Evolutionary conservation across 1,284 basidiomycete genomes (phyloP).

Genomic region (Clitocybe nebularis): DNA sequence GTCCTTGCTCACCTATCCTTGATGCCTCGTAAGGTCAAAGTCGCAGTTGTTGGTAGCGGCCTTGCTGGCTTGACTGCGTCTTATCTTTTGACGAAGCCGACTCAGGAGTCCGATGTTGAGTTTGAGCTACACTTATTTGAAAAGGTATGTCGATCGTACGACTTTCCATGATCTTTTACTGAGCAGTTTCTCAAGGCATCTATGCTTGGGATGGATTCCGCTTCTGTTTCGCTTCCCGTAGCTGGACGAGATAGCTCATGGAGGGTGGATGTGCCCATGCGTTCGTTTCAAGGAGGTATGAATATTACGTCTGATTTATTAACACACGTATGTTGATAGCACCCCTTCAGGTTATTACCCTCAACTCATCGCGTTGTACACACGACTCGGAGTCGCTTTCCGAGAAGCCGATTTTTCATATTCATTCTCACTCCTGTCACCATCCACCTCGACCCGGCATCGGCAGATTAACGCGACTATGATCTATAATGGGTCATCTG

Average conservation of each 20-base stretch:
- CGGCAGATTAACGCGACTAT: slow-evolving; percentile 42
- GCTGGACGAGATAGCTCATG: slow-evolving; percentile 23
- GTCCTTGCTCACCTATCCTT: background rate
- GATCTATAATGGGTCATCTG: slow-evolving; percentile 66
- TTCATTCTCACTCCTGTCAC: slow-evolving; percentile 55
- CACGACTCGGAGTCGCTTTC: slow-evolving; percentile 49
- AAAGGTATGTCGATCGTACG: slow-evolving; percentile 41
- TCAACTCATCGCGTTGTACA: slow-evolving; percentile 62
- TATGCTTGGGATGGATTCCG: slow-evolving; percentile 53
- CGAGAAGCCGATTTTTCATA: slow-evolving; percentile 58
- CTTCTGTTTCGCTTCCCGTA: slow-evolving; percentile 42
- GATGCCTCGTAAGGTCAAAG: slow-evolving; percentile 45
- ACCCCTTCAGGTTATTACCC: slow-evolving; percentile 60
- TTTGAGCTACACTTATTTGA: slow-evolving; percentile 73
- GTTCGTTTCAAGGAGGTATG: slow-evolving; percentile 72
- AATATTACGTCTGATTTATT: slow-evolving; percentile 4
- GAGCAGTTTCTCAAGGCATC: slow-evolving; percentile 32
- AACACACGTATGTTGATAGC: slow-evolving; percentile 2
- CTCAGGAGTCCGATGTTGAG: slow-evolving; percentile 30
- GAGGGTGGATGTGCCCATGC: slow-evolving; percentile 74
- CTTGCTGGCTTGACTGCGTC: slow-evolving; percentile 70
- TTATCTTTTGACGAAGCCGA: slow-evolving; percentile 44
- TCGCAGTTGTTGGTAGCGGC: slow-evolving; percentile 68
- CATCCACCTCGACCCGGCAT: slow-evolving; percentile 16
- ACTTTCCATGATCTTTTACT: slow-evolving; percentile 3